Percentiles rank a stretch among this genome's conserved stretches.
These are phyloP conservation scores for Blastobotrys muscicola DNA, from an alignment of 805 yeast genomes.

Conservation along the genomic window DNA sequence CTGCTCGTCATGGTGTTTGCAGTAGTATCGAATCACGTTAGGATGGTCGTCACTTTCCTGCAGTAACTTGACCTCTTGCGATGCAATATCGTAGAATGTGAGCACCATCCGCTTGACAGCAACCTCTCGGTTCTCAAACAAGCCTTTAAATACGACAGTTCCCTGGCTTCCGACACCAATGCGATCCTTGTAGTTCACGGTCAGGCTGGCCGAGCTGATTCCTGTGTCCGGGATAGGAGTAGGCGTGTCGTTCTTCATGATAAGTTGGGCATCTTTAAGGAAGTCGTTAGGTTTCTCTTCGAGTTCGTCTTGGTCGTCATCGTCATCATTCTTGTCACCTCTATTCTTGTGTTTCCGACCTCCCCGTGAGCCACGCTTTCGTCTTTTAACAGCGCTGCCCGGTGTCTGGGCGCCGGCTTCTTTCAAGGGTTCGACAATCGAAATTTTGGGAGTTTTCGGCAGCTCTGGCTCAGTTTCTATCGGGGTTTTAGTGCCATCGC, in stretches of 20 bases:
- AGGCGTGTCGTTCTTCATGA: constrained; percentile 4
- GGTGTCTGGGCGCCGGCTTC: constrained; percentile 20
- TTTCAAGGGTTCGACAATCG: constrained; percentile 9
- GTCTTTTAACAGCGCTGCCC: constrained; percentile 35
- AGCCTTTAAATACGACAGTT: constrained; percentile 85
- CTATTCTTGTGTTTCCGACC: constrained; percentile 44
- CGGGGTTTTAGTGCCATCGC: neutral
- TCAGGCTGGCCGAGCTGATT: constrained; percentile 8
- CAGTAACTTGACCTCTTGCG: constrained; percentile 75
- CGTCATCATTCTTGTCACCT: constrained; percentile 3
- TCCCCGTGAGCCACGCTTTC: constrained; percentile 82
- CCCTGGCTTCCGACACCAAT: constrained; percentile 96
- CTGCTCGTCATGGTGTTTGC: constrained; percentile 83
- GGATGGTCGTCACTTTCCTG: constrained; percentile 97
- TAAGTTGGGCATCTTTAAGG: constrained; percentile 4
- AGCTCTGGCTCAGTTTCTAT: neutral
- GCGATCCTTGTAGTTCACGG: constrained; percentile 41
- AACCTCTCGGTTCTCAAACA: constrained; percentile 85
- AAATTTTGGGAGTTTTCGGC: constrained; percentile 2
- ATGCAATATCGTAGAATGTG: constrained; percentile 89
- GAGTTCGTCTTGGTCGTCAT: constrained; percentile 3
- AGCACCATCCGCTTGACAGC: constrained; percentile 92
- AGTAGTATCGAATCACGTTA: constrained; percentile 84
- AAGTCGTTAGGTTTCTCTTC: neutral
- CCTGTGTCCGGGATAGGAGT: neutral